Conservation (phyloP, 2,329 filamentous ascomycete species). For the Ophiostoma populinum region DNA sequence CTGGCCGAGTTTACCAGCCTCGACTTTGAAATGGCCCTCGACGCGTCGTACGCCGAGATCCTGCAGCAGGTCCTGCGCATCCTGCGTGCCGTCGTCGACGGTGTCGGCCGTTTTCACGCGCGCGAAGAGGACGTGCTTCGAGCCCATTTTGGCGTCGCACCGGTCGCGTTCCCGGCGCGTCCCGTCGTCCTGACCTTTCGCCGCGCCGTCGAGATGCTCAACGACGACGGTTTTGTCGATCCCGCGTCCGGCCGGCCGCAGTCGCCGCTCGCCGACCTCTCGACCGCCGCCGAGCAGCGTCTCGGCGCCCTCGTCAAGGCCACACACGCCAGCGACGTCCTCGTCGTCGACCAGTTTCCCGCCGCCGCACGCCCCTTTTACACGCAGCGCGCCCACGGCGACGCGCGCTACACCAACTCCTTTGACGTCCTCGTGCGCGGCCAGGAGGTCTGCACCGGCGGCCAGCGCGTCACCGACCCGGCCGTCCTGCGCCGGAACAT, state of each 20-base stretch:
- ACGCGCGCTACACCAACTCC: slow-evolving; percentile 65
- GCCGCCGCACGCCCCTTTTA: slow-evolving; percentile 75
- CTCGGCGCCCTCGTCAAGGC: slow-evolving; percentile 72
- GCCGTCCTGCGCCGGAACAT: slow-evolving; percentile 61
- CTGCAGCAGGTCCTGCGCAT: too few relatives aligned
- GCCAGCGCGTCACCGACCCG: slow-evolving; percentile 80
- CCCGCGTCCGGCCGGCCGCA: slow-evolving; percentile 57
- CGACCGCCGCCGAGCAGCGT: slow-evolving; percentile 72
- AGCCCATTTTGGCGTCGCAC: too few relatives aligned
- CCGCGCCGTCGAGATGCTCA: slow-evolving; percentile 66
- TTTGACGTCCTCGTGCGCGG: slow-evolving; percentile 92
- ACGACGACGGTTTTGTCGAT: slow-evolving; percentile 59
- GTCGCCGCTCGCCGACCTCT: slow-evolving; percentile 61
- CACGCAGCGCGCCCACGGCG: slow-evolving; percentile 63
- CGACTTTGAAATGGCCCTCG: slow-evolving; percentile 84
- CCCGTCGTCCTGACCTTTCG: slow-evolving; percentile 68
- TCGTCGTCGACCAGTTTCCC: slow-evolving; percentile 88
- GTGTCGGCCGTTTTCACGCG: too few relatives aligned
- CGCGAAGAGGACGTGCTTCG: too few relatives aligned
- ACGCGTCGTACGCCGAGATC: slow-evolving; percentile 31
- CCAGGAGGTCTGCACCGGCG: slow-evolving; percentile 82
- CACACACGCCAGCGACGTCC: slow-evolving; percentile 80
- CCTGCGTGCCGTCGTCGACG: too few relatives aligned
- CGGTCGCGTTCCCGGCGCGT: slow-evolving; percentile 70
- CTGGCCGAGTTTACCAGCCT: slow-evolving; percentile 88